phyloP scores from a whole-genome alignment of 2,329 filamentous ascomycete genomes.

The Achaetomium macrosporum region DNA sequence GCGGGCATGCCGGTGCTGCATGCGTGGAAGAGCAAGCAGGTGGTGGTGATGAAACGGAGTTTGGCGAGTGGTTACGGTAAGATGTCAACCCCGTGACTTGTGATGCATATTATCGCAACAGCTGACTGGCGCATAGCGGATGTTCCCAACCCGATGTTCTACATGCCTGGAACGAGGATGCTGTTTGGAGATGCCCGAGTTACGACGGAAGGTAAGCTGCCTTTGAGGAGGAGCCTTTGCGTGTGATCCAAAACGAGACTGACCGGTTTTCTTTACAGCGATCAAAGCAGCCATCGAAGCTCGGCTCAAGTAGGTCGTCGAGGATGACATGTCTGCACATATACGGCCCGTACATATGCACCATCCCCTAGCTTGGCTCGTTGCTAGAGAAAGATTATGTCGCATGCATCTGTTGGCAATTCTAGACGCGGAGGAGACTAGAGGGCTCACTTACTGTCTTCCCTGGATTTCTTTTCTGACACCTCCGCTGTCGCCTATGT shows the following conservation, averaged over 20 bases:
- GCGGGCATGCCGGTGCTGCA: constrained; percentile 90
- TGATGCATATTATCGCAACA: neutral
- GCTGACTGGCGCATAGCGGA: constrained; percentile 52
- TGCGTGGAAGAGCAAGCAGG: constrained; percentile 90
- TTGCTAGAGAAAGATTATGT: constrained; percentile 3
- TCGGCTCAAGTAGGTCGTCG: constrained; percentile 18
- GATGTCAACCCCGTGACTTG: constrained; percentile 26
- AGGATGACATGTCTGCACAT: neutral
- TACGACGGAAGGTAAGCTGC: constrained; percentile 65
- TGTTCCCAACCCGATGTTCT: constrained; percentile 91
- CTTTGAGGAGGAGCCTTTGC: neutral
- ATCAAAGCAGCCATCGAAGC: constrained; percentile 32
- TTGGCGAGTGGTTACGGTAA: constrained; percentile 81
- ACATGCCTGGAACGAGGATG: constrained; percentile 85
- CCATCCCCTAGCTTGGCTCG: neutral
- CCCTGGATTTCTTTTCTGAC: neutral
- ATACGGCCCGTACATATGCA: constrained; percentile 10
- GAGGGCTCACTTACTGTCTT: neutral
- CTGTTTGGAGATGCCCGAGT: constrained; percentile 84
- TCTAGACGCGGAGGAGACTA: constrained; percentile 5
- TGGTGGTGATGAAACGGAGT: constrained; percentile 88
- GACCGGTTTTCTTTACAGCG: constrained; percentile 12
- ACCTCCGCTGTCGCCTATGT: neutral
- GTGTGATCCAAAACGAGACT: neutral
- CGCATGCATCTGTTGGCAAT: constrained; percentile 6